phyloP scores from a whole-genome alignment of 2,329 filamentous ascomycete species.

The Monosporascus sp. region DNA sequence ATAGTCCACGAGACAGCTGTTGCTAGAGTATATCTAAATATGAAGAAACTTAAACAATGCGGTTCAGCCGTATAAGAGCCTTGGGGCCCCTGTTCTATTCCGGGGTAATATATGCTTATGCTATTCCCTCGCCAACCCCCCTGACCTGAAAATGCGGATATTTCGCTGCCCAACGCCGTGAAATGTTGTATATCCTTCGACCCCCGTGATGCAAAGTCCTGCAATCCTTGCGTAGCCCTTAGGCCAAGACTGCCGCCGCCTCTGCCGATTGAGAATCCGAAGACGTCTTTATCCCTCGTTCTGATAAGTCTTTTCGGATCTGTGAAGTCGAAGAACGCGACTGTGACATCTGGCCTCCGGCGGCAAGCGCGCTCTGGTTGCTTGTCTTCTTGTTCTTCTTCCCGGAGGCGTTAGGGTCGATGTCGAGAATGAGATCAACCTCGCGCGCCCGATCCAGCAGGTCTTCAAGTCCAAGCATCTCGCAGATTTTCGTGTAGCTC shows the following conservation, averaged over 20 bases:
- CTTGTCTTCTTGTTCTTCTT: slow-evolving; percentile 33
- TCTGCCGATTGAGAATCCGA: slow-evolving; percentile 9
- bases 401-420: slow-evolving; percentile 47
- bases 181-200: slow-evolving; percentile 12
- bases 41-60: background rate
- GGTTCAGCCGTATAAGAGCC: background rate
- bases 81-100: background rate
- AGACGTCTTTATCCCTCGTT: slow-evolving; percentile 20
- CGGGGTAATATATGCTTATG: slow-evolving; percentile 3
- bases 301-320: slow-evolving; percentile 25
- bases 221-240: background rate
- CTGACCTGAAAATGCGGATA: slow-evolving; percentile 1
- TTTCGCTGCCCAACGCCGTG: slow-evolving; percentile 14
- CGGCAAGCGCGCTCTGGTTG: slow-evolving; percentile 39
- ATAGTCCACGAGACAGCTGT: too few species aligned
- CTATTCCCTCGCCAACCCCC: background rate
- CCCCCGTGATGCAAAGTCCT: slow-evolving; percentile 1
- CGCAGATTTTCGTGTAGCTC: slow-evolving; percentile 66
- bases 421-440: slow-evolving; percentile 58
- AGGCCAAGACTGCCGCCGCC: slow-evolving; percentile 10
- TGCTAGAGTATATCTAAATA: background rate
- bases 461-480: slow-evolving; percentile 58
- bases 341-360: slow-evolving; percentile 40
- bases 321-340: slow-evolving; percentile 20
- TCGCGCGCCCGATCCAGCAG: slow-evolving; percentile 59